Evolutionary conservation across 257 asterid genomes (phyloP).

Genomic region (Cynanchum wilfordii): DNA sequence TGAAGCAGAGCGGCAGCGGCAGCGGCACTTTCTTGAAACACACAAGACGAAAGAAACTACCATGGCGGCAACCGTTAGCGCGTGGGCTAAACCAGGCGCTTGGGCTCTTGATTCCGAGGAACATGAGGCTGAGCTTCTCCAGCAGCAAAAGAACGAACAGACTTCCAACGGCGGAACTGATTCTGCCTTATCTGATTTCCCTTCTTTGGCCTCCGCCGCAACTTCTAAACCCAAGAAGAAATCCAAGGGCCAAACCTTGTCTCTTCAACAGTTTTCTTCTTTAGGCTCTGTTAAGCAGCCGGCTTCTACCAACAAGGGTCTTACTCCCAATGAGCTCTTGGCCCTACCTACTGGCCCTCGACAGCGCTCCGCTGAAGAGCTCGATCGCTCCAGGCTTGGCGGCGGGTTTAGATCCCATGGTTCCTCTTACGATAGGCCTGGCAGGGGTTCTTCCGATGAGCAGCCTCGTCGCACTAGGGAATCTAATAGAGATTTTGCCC

Average conservation of each 20-base stretch:
- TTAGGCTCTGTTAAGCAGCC: conserved; percentile 34
- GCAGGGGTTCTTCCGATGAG: conserved; percentile 55
- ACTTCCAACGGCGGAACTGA: conserved; percentile 25
- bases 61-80: conserved; percentile 88
- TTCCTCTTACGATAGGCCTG: conserved; percentile 22
- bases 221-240: conserved; percentile 70
- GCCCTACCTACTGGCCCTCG: conserved; percentile 84
- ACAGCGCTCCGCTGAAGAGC: conserved; percentile 76
- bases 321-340: conserved; percentile 47
- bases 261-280: conserved; percentile 54
- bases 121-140: conserved; percentile 62
- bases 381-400: conserved; percentile 51
- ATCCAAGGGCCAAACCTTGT: conserved; percentile 42
- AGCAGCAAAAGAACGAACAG: conserved; percentile 37
- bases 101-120: conserved; percentile 93
- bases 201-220: conserved; percentile 60
- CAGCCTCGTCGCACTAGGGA: conserved; percentile 72
- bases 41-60: conserved; percentile 14
- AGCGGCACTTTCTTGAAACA: neutral
- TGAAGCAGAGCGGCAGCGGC: conserved; percentile 19
- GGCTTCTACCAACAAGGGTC: conserved; percentile 28
- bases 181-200: conserved; percentile 47
- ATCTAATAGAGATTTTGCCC: conserved; percentile 39
- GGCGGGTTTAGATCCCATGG: conserved; percentile 84
- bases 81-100: conserved; percentile 91